A percentile compares a stretch with the other conserved stretches of the same genome.
These are phyloP conservation scores for Benincasa hispida DNA, from an alignment of 306 rosid species.

Conservation along the genomic window DNA sequence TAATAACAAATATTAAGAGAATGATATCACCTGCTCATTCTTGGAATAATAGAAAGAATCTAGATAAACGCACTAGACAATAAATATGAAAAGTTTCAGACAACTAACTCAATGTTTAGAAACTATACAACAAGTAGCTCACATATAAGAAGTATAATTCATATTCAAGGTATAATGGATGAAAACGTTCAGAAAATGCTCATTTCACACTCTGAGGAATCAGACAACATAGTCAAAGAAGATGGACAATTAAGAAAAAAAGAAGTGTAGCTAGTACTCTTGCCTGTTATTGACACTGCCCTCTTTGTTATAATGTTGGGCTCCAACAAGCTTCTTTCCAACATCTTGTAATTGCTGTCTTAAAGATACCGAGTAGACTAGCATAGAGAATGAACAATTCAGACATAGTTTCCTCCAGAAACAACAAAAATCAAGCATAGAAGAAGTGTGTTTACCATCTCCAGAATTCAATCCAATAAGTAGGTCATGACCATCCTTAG, in stretches of 20 bases:
- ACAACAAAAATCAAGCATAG: conserved; percentile 5
- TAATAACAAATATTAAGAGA: not conserved
- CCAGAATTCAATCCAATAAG: conserved; percentile 79
- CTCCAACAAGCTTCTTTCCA: conserved; percentile 91
- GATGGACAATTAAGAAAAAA: not conserved
- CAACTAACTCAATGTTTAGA: not conserved
- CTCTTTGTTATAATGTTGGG: conserved; percentile 92
- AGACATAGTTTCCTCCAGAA: conserved; percentile 14
- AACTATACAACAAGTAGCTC: not conserved
- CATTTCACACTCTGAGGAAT: not conserved
- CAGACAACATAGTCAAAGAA: not conserved
- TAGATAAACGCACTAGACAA: not conserved
- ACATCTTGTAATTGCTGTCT: conserved; percentile 98
- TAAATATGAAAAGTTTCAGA: not conserved
- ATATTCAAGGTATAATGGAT: not conserved
- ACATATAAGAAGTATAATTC: not conserved
- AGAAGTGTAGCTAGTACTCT: conserved; percentile 13
- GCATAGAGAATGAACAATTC: conserved; percentile 23
- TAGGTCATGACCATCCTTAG: conserved; percentile 97
- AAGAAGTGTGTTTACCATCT: conserved; percentile 51
- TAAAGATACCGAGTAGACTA: conserved; percentile 93
- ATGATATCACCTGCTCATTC: not conserved
- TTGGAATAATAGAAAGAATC: not conserved
- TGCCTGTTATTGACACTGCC: conserved; percentile 89
- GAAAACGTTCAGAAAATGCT: not conserved